Percentiles rank a stretch among this genome's conserved stretches.
Conservation (phyloP, 2,329 filamentous ascomycete species). For the Geoglossum cookeanum region DNA sequence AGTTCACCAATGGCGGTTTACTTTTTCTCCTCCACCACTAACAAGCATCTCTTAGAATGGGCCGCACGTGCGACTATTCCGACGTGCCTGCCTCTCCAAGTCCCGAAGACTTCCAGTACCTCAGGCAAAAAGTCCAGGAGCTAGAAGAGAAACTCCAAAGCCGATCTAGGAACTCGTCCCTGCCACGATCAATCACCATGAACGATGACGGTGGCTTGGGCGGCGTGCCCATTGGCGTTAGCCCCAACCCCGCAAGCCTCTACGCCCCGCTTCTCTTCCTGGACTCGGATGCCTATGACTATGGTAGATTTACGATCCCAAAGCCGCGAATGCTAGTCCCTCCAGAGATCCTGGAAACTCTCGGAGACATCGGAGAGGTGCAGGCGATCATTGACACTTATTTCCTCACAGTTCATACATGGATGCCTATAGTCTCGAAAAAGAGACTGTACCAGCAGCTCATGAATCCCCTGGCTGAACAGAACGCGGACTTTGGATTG, state of each 20-base stretch:
- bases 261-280: conserved; percentile 1
- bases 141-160: background rate
- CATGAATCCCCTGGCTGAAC: conserved; percentile 6
- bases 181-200: background rate
- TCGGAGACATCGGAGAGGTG: conserved; percentile 6
- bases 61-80: conserved; percentile 2
- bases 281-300: background rate
- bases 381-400: conserved; percentile 7
- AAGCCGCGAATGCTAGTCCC: background rate
- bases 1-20: background rate
- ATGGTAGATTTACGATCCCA: conserved; percentile 3
- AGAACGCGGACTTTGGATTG: conserved; percentile 6
- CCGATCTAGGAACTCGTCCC: background rate
- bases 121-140: background rate
- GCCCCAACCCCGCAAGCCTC: background rate
- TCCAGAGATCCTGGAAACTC: background rate
- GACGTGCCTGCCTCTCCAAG: conserved; percentile 4
- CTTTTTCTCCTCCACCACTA: background rate
- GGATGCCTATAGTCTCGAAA: conserved; percentile 13
- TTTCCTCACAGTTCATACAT: conserved; percentile 11
- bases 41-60: background rate
- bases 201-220: background rate
- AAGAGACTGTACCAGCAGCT: conserved; percentile 10
- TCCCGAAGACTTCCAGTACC: conserved; percentile 1
- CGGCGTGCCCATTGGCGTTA: background rate